Base-by-base conservation (phyloP, 352 stramenopile genomes). In the Peronospora destructor region DNA sequence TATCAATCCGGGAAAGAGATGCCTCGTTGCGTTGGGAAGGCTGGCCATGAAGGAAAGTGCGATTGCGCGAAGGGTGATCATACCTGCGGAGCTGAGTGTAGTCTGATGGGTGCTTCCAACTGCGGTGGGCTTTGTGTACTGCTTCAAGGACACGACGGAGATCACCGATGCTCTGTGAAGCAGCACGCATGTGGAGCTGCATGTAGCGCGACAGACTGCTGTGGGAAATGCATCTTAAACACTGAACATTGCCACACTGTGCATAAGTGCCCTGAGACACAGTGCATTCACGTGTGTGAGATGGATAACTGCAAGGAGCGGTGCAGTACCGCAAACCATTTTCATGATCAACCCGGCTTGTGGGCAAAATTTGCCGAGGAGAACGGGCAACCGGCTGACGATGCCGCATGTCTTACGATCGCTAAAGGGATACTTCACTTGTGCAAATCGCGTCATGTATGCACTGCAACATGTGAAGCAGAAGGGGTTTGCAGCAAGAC, bases 41-140 rank as follows among this genome's bases (percentile, higher is more conserved):
- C 69, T 42, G 56, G 66, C 0, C 69, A 80, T 19, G 56, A 63
- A 55, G 69, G 69, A 0, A 46, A 45, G 28, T 80, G 69, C 16
- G 61, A 80, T 17, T 80, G 69, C 25, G 41, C 38, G 1, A 60
- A 65, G 46, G 56, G 61, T 1, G 60, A 69, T 17, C 69, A 80
- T 30, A 76, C 69, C 0, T 80, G 69, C 49, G 48, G 53, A 14
- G 46, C 29, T 11, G 19, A 36, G 12, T 80, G 66, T 14, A 53
- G 37, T 39, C 19, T 75, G 12, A 29, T 28, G 4, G 32, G 26
- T 25, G 56, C 69, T 25, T 59, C 49, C 13, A 80, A 80, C 41
- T 80, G 66, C 34, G 56, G 53, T 17, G 32, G 36, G 9, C 1
- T 57, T 38, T 80, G 66, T 51, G 46, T 34, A 40, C 38, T 7